Evolutionary conservation across 768 basidiomycete genomes (phyloP).

Genomic region (Naganishia friedmannii): DNA sequence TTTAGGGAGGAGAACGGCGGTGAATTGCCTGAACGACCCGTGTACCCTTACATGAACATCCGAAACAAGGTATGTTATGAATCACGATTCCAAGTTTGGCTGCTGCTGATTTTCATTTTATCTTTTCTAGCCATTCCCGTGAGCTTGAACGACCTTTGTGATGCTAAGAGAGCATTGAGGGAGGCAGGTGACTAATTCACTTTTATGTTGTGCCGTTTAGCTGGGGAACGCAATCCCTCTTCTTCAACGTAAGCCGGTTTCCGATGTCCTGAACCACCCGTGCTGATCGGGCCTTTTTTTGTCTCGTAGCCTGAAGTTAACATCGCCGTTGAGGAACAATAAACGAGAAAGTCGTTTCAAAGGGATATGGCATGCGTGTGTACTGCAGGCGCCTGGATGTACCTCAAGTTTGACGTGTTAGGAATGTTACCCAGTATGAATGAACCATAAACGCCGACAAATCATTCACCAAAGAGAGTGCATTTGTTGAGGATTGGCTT

Average conservation of each 20-base stretch:
- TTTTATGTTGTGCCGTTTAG: not conserved
- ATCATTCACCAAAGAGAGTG: not conserved
- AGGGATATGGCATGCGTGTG: not conserved
- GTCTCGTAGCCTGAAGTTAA: slow-evolving; percentile 46
- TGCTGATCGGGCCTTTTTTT: not conserved
- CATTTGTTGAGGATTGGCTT: no score
- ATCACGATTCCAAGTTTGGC: slow-evolving; percentile 10
- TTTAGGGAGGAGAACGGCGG: slow-evolving; percentile 44
- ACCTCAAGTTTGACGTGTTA: not conserved
- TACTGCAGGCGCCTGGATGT: not conserved
- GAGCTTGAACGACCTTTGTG: not conserved
- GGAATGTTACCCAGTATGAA: not conserved
- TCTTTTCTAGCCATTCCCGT: slow-evolving; percentile 31
- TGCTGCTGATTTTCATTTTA: not conserved
- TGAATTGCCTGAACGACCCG: slow-evolving; percentile 44
- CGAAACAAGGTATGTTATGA: slow-evolving; percentile 45
- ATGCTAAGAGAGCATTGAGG: not conserved
- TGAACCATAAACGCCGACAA: not conserved
- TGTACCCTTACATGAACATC: slow-evolving; percentile 53
- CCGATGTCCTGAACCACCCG: not conserved
- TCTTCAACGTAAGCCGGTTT: slow-evolving; percentile 50
- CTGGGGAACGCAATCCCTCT: slow-evolving; percentile 42
- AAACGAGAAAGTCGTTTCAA: not conserved
- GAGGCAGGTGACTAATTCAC: not conserved
- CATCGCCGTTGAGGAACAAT: slow-evolving; percentile 32